Base-by-base conservation (phyloP, 345 rosid species). In the Lumnitzera littorea region DNA sequence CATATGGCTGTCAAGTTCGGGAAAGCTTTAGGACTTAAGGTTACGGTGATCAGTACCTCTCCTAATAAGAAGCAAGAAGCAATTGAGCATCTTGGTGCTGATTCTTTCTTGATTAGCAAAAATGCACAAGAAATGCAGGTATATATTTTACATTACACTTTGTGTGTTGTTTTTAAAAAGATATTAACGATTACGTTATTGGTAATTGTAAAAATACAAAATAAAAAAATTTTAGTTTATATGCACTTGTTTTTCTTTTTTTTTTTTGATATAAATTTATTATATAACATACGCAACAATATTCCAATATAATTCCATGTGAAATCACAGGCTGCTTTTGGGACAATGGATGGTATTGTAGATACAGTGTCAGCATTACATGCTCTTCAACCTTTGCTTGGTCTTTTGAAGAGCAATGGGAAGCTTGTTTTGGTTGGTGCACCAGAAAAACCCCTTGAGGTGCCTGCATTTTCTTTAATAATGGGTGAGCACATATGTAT, bases 1-100 rank as follows among this genome's bases (percentile, higher is more conserved):
- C 82, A 82, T 29, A 64, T 82, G 31, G 84, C 80, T 1, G 75
- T 79, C 9, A 82, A 79, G 57, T 82, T 82, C 41, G 80, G 80
- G 11, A 82, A 82, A 70, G 87, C 80, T 2, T 56, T 79, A 60
- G 87, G 78, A 2, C 69, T 56, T 2, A 76, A 76, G 58, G 81
- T 82, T 31, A 78, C 80, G 0, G 76, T 78, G 0, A 78, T 78
- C 27, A 82, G 82, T 50, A 74, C 86, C 12, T 82, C 86, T 6
- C 70, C 74, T 3, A 47, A 3, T 46, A 82, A 82, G 67, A 74
- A 69, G 65, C 41, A 60, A 2, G 86, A 78, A 49, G 87, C 84
- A 24, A 20, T 72, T 49, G 50, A 76, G 9, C 72, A 50, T 55
- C 78, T 74, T 7, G 80, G 80, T 62, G 84, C 76, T 3, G 76